Conservation (phyloP, 768 basidiomycete species). For the Kwoniella dejecticola region DNA sequence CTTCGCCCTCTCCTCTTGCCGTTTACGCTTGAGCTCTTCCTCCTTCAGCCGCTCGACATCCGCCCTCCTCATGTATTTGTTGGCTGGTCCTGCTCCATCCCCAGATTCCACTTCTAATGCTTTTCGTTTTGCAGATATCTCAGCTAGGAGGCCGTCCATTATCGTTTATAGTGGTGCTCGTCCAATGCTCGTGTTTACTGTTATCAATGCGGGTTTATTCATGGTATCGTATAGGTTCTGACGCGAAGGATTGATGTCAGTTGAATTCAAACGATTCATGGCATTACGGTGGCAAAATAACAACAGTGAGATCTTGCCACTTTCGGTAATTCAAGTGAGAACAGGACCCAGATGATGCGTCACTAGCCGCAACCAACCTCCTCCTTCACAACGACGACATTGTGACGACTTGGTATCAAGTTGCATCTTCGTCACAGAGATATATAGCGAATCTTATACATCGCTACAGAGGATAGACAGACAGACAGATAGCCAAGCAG, state of each 20-base stretch:
- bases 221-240: not conserved
- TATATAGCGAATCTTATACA: too few species aligned
- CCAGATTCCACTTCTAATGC: conserved; percentile 61
- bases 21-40: conserved; percentile 57
- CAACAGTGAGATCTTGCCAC: not conserved
- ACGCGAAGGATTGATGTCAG: not conserved
- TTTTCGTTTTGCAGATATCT: conserved; percentile 86
- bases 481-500: not conserved
- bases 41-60: conserved; percentile 72
- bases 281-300: conserved; percentile 7
- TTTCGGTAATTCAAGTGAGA: conserved; percentile 59
- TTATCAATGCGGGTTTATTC: too few species aligned
- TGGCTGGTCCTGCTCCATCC: conserved; percentile 45
- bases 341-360: conserved; percentile 46
- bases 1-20: conserved; percentile 37
- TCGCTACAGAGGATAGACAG: too few species aligned
- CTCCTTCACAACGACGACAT: too few species aligned
- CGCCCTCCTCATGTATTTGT: conserved; percentile 86
- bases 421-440: too few species aligned
- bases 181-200: too few species aligned
- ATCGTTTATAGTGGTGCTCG: too few species aligned
- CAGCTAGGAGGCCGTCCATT: conserved; percentile 90
- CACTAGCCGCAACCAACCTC: conserved; percentile 54
- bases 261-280: not conserved
- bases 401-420: too few species aligned